These are phyloP conservation scores for Pichia nakasei DNA, from an alignment of 805 yeast species.

Conservation along the genomic window DNA sequence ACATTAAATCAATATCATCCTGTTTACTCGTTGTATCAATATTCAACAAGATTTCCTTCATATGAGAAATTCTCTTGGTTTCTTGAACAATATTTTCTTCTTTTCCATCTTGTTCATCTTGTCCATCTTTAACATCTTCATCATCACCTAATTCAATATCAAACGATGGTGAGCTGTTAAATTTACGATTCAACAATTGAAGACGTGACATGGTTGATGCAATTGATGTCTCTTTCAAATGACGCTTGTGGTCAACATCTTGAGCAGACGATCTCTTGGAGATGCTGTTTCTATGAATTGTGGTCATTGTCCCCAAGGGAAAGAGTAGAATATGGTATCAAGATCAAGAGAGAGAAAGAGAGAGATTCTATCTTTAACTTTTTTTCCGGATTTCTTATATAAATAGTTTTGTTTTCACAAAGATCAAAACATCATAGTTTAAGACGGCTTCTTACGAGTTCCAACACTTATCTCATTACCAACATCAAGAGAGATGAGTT, in stretches of 20 bases:
- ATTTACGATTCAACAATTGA: conserved; percentile 5
- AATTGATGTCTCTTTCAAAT: neutral
- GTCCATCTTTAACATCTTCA: neutral
- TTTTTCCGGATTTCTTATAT: too few species aligned
- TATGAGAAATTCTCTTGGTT: neutral
- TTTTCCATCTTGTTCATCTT: neutral
- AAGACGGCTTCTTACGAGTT: too few species aligned
- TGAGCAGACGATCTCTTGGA: conserved; percentile 3
- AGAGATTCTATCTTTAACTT: too few species aligned
- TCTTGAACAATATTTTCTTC: neutral
- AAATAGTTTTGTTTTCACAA: too few species aligned
- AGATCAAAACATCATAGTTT: too few species aligned
- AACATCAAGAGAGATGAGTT: conserved; percentile 7
- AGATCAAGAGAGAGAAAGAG: too few species aligned
- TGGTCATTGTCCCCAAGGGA: conserved; percentile 1
- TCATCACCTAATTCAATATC: conserved; percentile 6
- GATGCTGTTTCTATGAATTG: conserved; percentile 4
- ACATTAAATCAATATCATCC: conserved; percentile 4
- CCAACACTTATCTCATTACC: too few species aligned
- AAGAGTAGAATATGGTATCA: too few species aligned
- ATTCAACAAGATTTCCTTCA: conserved; percentile 9
- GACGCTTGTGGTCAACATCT: neutral
- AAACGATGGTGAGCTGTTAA: conserved; percentile 5
- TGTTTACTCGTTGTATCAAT: conserved; percentile 7
- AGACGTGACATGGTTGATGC: conserved; percentile 1